Conservation (phyloP, 768 basidiomycete species). For the Dentipellis sp. region DNA sequence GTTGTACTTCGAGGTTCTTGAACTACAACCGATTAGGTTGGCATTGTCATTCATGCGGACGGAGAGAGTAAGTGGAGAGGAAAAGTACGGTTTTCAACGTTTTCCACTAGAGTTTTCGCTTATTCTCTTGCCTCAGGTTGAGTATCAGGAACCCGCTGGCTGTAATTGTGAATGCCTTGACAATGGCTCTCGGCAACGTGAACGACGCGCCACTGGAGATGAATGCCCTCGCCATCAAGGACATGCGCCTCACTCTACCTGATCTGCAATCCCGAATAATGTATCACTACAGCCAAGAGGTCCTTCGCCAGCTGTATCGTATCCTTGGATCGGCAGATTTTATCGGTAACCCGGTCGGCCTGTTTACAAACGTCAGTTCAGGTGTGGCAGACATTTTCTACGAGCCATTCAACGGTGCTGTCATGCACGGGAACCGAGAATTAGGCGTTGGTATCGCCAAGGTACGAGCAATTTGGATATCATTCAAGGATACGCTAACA, state of each 20-base stretch:
- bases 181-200: constrained; percentile 95
- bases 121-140: constrained; percentile 32
- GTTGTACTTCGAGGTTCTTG: constrained; percentile 91
- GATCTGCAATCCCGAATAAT: constrained; percentile 78
- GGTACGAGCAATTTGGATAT: constrained; percentile 28
- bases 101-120: not conserved
- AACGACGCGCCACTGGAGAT: constrained; percentile 92
- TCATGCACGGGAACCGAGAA: constrained; percentile 94
- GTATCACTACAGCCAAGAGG: constrained; percentile 90
- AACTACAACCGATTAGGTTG: constrained; percentile 88
- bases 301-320: constrained; percentile 89
- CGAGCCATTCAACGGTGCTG: constrained; percentile 93
- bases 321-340: constrained; percentile 98
- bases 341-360: constrained; percentile 89
- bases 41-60: constrained; percentile 97
- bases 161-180: constrained; percentile 87
- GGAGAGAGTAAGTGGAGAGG: constrained; percentile 85
- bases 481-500: not conserved
- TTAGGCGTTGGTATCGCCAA: constrained; percentile 92
- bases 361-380: constrained; percentile 97
- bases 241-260: constrained; percentile 80
- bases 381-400: constrained; percentile 98
- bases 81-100: constrained; percentile 52
- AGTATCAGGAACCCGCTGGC: constrained; percentile 86
- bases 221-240: constrained; percentile 90